These are phyloP conservation scores for Polymyxa betae DNA, from an alignment of 208 protist genomes.

Conservation along the genomic window DNA sequence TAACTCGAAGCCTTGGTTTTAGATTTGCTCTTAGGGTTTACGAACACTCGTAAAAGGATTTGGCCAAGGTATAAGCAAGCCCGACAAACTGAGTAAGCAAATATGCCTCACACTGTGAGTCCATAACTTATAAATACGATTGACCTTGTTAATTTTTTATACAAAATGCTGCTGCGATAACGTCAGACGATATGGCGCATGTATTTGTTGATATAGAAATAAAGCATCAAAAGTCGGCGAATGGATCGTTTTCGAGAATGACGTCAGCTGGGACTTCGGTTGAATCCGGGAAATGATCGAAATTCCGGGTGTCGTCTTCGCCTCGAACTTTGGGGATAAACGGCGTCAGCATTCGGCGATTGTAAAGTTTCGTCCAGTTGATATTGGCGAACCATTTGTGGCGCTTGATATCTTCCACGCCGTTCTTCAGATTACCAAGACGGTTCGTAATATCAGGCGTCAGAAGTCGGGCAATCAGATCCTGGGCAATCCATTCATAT, in stretches of 20 bases:
- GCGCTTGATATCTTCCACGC: constrained; percentile 65
- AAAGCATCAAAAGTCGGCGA: not conserved
- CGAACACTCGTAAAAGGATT: not conserved
- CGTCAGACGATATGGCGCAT: not conserved
- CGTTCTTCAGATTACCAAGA: constrained; percentile 66
- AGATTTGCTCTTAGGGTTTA: constrained; percentile 8
- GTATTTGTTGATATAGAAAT: not conserved
- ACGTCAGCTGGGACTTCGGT: constrained; percentile 38
- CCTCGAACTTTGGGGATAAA: constrained; percentile 47
- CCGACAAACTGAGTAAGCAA: not conserved
- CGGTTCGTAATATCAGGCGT: constrained; percentile 62
- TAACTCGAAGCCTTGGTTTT: not conserved
- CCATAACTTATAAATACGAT: not conserved
- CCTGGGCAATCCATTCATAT: not conserved
- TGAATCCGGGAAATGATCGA: constrained; percentile 55
- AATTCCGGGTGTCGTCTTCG: constrained; percentile 57
- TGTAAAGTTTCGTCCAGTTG: constrained; percentile 35
- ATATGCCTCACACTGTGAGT: not conserved
- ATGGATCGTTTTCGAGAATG: constrained; percentile 28
- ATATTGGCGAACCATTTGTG: constrained; percentile 71
- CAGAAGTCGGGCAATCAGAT: constrained; percentile 12
- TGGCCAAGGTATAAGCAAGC: not conserved
- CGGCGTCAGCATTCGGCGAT: not conserved
- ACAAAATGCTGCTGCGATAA: not conserved
- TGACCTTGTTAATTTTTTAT: not conserved